Conservation (phyloP, 1,284 basidiomycete species). For the Apiotrichum akiyoshidainum region DNA sequence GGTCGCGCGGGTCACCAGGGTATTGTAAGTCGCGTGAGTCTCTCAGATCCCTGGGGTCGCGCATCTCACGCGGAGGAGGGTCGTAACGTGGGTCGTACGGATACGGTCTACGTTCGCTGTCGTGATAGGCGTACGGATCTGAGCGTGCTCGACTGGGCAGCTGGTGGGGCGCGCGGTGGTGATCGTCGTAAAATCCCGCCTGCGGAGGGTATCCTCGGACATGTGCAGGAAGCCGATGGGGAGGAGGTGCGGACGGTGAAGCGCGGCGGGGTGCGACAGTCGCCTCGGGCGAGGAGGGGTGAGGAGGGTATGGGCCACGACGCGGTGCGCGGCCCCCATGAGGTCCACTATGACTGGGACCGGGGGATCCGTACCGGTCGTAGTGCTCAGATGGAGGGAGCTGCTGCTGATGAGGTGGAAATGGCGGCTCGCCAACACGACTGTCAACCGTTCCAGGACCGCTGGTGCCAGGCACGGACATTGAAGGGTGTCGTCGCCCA, state of each 20-base stretch:
- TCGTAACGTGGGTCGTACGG: background rate
- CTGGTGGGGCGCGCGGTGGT: background rate
- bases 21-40: background rate
- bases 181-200: background rate
- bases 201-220: background rate
- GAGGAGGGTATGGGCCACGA: background rate
- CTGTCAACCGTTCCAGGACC: background rate
- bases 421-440: background rate
- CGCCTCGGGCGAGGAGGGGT: background rate
- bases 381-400: background rate
- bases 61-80: background rate
- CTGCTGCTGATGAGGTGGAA: background rate
- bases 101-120: background rate
- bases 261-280: background rate
- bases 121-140: slow-evolving; percentile 5
- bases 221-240: background rate
- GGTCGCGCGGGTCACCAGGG: background rate
- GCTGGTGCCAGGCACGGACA: background rate
- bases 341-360: background rate
- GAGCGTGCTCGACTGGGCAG: background rate
- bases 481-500: background rate
- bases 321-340: background rate
- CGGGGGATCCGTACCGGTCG: background rate
- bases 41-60: background rate
- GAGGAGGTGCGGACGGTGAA: background rate